Evolutionary conservation across 1,284 basidiomycete genomes (phyloP).

Genomic region (Malassezia psittaci): DNA sequence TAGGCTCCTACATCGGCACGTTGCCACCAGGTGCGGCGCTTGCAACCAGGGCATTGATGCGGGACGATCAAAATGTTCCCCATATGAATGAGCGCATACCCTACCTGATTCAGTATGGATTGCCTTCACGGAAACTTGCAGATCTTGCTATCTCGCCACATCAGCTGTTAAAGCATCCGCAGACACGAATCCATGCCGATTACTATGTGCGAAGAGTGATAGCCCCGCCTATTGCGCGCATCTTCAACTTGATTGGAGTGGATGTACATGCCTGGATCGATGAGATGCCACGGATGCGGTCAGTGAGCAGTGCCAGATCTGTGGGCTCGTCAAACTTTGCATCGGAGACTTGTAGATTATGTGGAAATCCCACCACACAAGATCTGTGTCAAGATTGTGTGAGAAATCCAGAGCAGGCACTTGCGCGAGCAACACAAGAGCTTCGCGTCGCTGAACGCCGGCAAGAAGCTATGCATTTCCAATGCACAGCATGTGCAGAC

Average conservation of each 20-base stretch:
- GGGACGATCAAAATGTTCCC: constrained; percentile 67
- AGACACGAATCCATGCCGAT: constrained; percentile 63
- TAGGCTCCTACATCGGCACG: constrained; percentile 64
- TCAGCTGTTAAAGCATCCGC: constrained; percentile 64
- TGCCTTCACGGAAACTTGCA: constrained; percentile 61
- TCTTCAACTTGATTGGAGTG: constrained; percentile 84
- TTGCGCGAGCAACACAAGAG: constrained; percentile 13
- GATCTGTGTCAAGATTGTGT: constrained; percentile 7
- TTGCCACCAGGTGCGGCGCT: constrained; percentile 85
- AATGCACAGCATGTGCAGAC: constrained; percentile 30
- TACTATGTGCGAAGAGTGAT: constrained; percentile 84
- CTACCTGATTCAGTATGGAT: constrained; percentile 70
- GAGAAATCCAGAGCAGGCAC: constrained; percentile 11
- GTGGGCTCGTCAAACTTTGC: constrained; percentile 55
- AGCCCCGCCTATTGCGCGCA: constrained; percentile 75
- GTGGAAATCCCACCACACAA: constrained; percentile 54
- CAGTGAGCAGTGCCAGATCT: constrained; percentile 55
- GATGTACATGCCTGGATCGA: constrained; percentile 80
- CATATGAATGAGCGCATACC: constrained; percentile 89
- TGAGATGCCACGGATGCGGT: constrained; percentile 57
- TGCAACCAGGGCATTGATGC: constrained; percentile 63
- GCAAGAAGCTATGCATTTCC: constrained; percentile 18
- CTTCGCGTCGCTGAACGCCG: constrained; percentile 19
- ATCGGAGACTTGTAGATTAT: constrained; percentile 63
- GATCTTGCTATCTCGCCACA: constrained; percentile 72